A percentile compares a stretch with the other conserved stretches of the same genome.
These are phyloP conservation scores for Andrographis paniculata DNA, from an alignment of 305 asterid species.

Conservation along the genomic window DNA sequence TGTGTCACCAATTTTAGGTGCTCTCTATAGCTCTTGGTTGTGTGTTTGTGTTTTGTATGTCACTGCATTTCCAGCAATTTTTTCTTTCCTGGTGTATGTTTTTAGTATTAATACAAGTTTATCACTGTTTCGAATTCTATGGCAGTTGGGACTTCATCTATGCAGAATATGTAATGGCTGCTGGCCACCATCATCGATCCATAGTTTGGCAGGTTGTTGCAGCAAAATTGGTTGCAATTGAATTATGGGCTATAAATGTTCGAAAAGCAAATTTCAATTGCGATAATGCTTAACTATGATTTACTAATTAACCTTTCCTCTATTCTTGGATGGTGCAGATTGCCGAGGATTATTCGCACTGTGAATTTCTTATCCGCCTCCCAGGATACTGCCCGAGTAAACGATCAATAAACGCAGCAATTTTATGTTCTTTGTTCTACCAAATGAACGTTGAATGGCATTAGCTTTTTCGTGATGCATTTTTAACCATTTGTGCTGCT, in stretches of 20 bases:
- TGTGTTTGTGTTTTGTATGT: not conserved
- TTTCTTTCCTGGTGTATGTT: conserved; percentile 1
- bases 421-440: conserved; percentile 5
- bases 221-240: conserved; percentile 12
- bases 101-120: conserved; percentile 3
- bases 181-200: conserved; percentile 89
- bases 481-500: conserved; percentile 18
- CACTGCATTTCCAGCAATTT: conserved; percentile 1
- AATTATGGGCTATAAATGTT: not conserved
- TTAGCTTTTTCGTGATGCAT: conserved; percentile 4
- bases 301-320: not conserved
- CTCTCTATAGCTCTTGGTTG: conserved; percentile 6
- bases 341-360: conserved; percentile 97
- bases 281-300: not conserved
- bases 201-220: conserved; percentile 92
- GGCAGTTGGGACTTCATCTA: conserved; percentile 99
- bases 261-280: conserved; percentile 1
- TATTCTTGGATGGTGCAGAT: conserved; percentile 33
- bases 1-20: conserved; percentile 95
- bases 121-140: conserved; percentile 14
- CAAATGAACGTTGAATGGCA: conserved; percentile 9
- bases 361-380: conserved; percentile 96
- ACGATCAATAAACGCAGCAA: conserved; percentile 12
- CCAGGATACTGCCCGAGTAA: conserved; percentile 99
- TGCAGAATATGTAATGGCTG: conserved; percentile 97